Base-by-base conservation (phyloP, 108 stramenopile genomes). In the Skeletonema marinoi region DNA sequence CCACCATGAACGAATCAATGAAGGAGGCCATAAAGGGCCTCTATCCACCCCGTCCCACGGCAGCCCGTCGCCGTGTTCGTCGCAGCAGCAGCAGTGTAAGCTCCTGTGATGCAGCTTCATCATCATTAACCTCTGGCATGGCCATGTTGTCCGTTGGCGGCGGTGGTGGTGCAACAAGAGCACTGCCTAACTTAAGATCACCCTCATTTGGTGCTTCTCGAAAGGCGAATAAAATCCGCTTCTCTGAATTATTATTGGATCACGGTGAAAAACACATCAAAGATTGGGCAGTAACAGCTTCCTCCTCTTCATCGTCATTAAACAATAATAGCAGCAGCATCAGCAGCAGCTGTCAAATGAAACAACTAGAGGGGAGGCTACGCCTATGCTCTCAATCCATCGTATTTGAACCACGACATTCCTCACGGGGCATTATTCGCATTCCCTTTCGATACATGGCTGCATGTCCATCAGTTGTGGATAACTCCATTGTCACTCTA, bases 271-370 rank as follows among this genome's bases (percentile, higher is more conserved):
- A 84, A 51, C 73, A 86, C 29, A 66, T 95, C 16, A 90, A 93
- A 72, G 92, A 95, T 82, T 95, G 94, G 94, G 92, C 92, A 9
- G 94, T 93, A 29, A 69, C 84, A 36, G 91, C 91, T 17, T 75
- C 84, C n/a, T 85, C 84, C 21, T 68, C 65, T 29, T 36, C 65
- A 14, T 66, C 44, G 19, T 59, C 17, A 39, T 42, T 30, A 46
- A 63, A 36, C 41, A 44, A 32, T 46, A 60, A 51, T 39, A 56
- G 54, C 46, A 56, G 10, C 36, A 42, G 33, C n/a, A 58, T 50
- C 68, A 51, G 33, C 32, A 46, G 32, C 33, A 72, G 60, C 16
- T 48, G 32, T 64, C 63, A 60, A 66, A 88, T 94, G 86, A 88
- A 81, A 29, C 81, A 87, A 60, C 87, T 88, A 32, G 85, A 89